Evolutionary conservation across 1,284 basidiomycete species (phyloP).

Genomic region (Heterobasidion occidentale): DNA sequence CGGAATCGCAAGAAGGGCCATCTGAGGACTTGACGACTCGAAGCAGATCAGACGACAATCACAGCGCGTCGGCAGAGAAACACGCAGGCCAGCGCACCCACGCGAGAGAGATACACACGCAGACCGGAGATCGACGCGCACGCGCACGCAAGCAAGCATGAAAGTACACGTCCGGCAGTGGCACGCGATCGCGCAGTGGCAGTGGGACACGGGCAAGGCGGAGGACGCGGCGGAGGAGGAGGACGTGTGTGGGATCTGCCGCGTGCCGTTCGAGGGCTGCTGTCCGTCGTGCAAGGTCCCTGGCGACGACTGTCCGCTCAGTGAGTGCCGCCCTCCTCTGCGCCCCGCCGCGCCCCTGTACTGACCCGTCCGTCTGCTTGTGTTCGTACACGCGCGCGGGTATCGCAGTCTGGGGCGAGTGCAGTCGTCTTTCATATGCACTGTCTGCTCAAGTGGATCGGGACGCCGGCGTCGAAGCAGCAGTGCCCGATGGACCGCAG

Average conservation of each 20-base stretch:
- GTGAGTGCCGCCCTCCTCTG: conserved; percentile 39
- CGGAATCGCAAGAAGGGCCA: too few species aligned
- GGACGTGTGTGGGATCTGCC: conserved; percentile 92
- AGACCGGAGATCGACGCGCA: too few species aligned
- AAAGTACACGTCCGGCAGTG: conserved; percentile 76
- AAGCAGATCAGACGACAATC: too few species aligned
- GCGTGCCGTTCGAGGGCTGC: conserved; percentile 85
- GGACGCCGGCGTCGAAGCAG: conserved; percentile 77
- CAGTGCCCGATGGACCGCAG: conserved; percentile 93
- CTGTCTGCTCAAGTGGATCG: conserved; percentile 91
- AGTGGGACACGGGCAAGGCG: conserved; percentile 64
- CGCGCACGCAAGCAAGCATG: conserved; percentile 34
- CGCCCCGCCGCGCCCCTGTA: background rate
- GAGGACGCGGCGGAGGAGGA: conserved; percentile 31
- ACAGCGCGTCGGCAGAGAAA: too few species aligned
- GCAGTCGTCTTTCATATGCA: conserved; percentile 92
- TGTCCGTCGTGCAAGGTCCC: conserved; percentile 93
- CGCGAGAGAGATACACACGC: too few species aligned
- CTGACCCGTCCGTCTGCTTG: too few species aligned
- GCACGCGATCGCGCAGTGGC: conserved; percentile 83
- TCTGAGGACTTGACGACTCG: too few species aligned
- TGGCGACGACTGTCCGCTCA: conserved; percentile 93
- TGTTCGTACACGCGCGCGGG: too few species aligned
- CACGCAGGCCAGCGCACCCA: too few species aligned
- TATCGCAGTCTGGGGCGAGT: conserved; percentile 85